phyloP scores from a whole-genome alignment of 78 protist genomes.

The Salpingoeca rosetta region DNA sequence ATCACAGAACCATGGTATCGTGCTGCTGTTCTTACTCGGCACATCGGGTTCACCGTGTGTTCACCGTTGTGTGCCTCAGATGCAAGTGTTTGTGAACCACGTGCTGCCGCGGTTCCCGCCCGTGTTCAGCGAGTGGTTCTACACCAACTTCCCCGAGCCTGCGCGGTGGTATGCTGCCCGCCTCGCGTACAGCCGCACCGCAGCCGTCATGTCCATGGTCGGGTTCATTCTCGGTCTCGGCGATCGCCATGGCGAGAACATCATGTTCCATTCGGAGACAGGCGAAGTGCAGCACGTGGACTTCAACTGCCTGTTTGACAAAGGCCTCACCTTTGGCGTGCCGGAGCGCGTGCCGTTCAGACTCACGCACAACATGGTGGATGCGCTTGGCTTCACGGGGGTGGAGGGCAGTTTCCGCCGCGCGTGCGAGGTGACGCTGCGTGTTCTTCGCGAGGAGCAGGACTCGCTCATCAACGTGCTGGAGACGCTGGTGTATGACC shows the following conservation, averaged over 20 bases:
- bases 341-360: slow-evolving; percentile 90
- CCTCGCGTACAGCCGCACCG: slow-evolving; percentile 37
- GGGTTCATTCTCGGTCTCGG: slow-evolving; percentile 77
- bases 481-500: slow-evolving; percentile 84
- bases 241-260: slow-evolving; percentile 82
- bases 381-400: slow-evolving; percentile 75
- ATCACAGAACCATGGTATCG: too few species aligned
- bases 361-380: slow-evolving; percentile 83
- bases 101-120: slow-evolving; percentile 55
- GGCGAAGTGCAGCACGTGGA: slow-evolving; percentile 88
- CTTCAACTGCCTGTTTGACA: slow-evolving; percentile 80
- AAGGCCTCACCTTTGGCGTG: slow-evolving; percentile 57
- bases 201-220: slow-evolving; percentile 78
- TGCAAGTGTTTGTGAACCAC: background rate
- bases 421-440: slow-evolving; percentile 44
- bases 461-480: slow-evolving; percentile 76
- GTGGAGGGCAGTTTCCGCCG: slow-evolving; percentile 55
- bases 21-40: too few species aligned
- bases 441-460: slow-evolving; percentile 33
- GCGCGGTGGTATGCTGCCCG: slow-evolving; percentile 74
- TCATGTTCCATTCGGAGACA: slow-evolving; percentile 57
- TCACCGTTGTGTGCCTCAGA: background rate
- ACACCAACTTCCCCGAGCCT: slow-evolving; percentile 66
- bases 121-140: slow-evolving; percentile 72
- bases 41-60: too few species aligned